phyloP scores from a whole-genome alignment of 2,329 filamentous ascomycete species.

The Periglandula ipomoeae region DNA sequence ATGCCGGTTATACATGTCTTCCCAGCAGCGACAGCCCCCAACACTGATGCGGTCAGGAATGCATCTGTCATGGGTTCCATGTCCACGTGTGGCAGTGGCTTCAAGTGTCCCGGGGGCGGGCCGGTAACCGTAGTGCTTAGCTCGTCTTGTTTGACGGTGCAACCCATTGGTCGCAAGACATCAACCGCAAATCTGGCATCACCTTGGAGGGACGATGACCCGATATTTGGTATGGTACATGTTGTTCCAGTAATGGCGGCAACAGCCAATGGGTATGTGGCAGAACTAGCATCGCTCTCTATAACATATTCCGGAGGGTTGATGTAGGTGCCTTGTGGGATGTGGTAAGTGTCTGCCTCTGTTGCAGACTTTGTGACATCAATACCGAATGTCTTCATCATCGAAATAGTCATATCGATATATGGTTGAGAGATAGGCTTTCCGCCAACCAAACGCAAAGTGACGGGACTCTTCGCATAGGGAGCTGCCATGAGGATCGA shows the following conservation, averaged over 20 bases:
- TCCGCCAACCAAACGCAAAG: slow-evolving; percentile 81
- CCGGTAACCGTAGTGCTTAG: slow-evolving; percentile 89
- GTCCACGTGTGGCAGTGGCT: slow-evolving; percentile 72
- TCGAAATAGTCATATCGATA: slow-evolving; percentile 97
- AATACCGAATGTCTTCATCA: slow-evolving; percentile 93
- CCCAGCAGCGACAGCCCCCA: slow-evolving; percentile 80
- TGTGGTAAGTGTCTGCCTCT: slow-evolving; percentile 87
- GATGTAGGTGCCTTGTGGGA: slow-evolving; percentile 72
- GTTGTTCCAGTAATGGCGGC: slow-evolving; percentile 93
- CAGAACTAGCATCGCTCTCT: slow-evolving; percentile 95
- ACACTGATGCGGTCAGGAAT: slow-evolving; percentile 87
- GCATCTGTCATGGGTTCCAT: slow-evolving; percentile 99
- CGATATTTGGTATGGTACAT: slow-evolving; percentile 94
- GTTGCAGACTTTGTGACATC: slow-evolving; percentile 64
- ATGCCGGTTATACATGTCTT: slow-evolving; percentile 86
- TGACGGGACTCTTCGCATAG: slow-evolving; percentile 91
- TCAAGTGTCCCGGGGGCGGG: slow-evolving; percentile 63
- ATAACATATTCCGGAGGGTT: slow-evolving; percentile 83
- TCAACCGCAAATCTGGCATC: slow-evolving; percentile 92
- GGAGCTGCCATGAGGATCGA: slow-evolving; percentile 95
- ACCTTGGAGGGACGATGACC: slow-evolving; percentile 82
- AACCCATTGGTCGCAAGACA: slow-evolving; percentile 88
- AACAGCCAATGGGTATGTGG: slow-evolving; percentile 88
- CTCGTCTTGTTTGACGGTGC: slow-evolving; percentile 73
- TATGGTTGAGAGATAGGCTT: slow-evolving; percentile 96